Evolutionary conservation across 2,329 filamentous ascomycete genomes (phyloP), one percentile per base, ranked within the genome.

Genomic region (Phoma sp.): DNA sequence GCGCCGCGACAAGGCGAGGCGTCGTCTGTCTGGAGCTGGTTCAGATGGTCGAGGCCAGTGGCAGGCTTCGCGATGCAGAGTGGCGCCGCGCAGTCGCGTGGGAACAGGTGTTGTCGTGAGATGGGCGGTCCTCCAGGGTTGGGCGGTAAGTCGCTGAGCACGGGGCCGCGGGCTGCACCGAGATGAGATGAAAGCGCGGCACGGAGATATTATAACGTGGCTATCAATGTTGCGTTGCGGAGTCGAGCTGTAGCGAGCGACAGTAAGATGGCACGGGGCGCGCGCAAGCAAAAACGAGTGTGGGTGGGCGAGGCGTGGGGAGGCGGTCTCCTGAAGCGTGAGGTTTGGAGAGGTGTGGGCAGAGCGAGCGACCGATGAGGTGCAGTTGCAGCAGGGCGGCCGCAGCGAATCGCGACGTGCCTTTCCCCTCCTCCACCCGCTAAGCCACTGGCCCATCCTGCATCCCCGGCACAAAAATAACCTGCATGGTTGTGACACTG

Each of bases 401-500:
- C 37, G 19, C 39, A 47, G 52, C 43, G 48, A 51, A 44, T 45
- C 17, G 45, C 53, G 45, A 41, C 36, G 43, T 43, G 40, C 44
- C 40, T 38, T 44, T 51, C 46, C 46, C 47, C 53, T 56, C 52
- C 52, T 46, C 43, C 43, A 39, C 41, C 37, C 46, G 62, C 62
- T 64, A 53, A 64, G 62, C 62, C 62, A 64, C 61, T 46, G 43
- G 40, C 5, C 40, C 48, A 46, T 37, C 46, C 59, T 64, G 59
- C 59, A 63, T 63, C 44, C 51, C 51, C 49, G 51, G 60, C 62
- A 63, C 64, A 64, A 64, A 68, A 68, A 68, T 68, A 68, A 64
- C 64, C 57, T 59, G 52, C 52, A 51, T 63, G 51, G 44, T 61
- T 58, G 64, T 67, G 63, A 66, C 64, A 67, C 65, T 65, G 47